These are phyloP conservation scores for Plantago coronopus DNA, from an alignment of 305 asterid genomes.

Conservation along the genomic window DNA sequence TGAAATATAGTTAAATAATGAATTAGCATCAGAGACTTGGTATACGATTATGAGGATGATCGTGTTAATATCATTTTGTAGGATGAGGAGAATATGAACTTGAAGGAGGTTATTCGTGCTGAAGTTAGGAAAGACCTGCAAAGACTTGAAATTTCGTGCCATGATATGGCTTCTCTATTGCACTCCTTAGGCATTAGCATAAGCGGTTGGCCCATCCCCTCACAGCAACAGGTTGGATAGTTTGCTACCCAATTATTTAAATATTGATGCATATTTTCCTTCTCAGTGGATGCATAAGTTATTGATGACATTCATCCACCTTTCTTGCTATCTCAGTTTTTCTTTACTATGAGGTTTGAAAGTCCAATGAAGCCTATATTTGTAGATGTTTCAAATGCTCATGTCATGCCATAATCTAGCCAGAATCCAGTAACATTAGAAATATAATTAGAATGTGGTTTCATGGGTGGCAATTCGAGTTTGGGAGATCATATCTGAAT, in stretches of 20 bases:
- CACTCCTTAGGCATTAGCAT: slow-evolving; percentile 49
- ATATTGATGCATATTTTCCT: background rate
- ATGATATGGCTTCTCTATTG: slow-evolving; percentile 69
- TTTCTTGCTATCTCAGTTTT: background rate
- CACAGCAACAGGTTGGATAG: slow-evolving; percentile 52
- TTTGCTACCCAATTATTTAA: background rate
- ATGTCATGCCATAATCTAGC: too few species aligned
- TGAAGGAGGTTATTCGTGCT: slow-evolving; percentile 74
- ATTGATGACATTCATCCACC: too few species aligned
- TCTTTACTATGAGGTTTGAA: background rate
- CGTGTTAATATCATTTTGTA: slow-evolving; percentile 27
- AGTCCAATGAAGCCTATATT: too few species aligned
- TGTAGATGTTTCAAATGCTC: too few species aligned
- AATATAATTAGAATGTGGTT: too few species aligned
- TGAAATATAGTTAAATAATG: slow-evolving; percentile 20
- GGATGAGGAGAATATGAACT: slow-evolving; percentile 84
- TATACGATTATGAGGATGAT: slow-evolving; percentile 7
- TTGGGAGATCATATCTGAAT: too few species aligned
- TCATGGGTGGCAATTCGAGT: too few species aligned
- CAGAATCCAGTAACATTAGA: too few species aligned
- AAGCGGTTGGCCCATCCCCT: slow-evolving; percentile 50
- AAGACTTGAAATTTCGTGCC: slow-evolving; percentile 54
- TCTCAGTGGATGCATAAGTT: too few species aligned
- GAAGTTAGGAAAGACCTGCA: slow-evolving; percentile 60
- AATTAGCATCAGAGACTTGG: background rate